These are phyloP conservation scores for Curvularia eragrostidis DNA, from an alignment of 2,329 filamentous ascomycete species.

Conservation along the genomic window DNA sequence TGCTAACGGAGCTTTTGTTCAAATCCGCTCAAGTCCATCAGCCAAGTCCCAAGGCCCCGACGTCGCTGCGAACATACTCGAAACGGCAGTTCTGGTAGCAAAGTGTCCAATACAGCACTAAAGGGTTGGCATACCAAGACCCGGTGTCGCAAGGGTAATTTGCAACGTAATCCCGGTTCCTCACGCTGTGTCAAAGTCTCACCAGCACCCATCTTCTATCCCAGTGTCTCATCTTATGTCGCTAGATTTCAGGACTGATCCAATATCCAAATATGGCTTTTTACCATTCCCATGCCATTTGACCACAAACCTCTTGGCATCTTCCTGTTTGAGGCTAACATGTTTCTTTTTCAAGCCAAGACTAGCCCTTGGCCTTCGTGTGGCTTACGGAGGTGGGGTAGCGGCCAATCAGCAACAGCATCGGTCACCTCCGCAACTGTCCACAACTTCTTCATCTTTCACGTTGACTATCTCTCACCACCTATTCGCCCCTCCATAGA, in stretches of 20 bases:
- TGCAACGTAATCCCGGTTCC: conserved; percentile 19
- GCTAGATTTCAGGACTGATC: not conserved
- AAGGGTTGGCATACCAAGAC: conserved; percentile 46
- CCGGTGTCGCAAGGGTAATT: conserved; percentile 31
- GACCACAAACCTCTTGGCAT: conserved; percentile 28
- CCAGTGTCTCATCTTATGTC: not conserved
- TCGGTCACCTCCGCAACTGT: not conserved
- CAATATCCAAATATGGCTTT: conserved; percentile 1
- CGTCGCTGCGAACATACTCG: conserved; percentile 29
- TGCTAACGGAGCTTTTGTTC: not conserved
- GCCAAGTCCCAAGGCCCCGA: conserved; percentile 22
- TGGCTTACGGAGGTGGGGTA: conserved; percentile 16
- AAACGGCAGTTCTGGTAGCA: conserved; percentile 33
- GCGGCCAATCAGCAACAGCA: not conserved
- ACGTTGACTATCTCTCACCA: conserved; percentile 27
- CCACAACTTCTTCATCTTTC: conserved; percentile 13
- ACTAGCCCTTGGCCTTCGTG: conserved; percentile 25
- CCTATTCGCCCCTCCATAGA: conserved; percentile 32
- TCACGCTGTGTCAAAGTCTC: not conserved
- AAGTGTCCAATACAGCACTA: conserved; percentile 43
- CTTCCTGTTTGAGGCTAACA: conserved; percentile 30
- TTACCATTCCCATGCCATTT: conserved; percentile 13
- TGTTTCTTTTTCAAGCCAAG: conserved; percentile 24
- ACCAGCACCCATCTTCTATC: not conserved
- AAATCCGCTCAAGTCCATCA: not conserved